Evolutionary conservation across 139 green algal genomes (phyloP).

Genomic region (Tetraselmis chui): DNA sequence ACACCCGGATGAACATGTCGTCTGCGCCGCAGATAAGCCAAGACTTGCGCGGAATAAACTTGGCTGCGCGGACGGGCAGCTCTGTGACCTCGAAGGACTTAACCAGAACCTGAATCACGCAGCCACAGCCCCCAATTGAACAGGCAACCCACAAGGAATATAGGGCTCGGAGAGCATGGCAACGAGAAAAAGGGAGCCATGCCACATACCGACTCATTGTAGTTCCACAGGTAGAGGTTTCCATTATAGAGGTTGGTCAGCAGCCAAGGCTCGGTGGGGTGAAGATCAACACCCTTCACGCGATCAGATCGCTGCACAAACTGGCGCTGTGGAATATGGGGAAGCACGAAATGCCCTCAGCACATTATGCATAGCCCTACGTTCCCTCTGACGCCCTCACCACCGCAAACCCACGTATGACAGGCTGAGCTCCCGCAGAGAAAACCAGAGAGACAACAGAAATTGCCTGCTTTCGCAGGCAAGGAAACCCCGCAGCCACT

Average conservation of each 20-base stretch:
- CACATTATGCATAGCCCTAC: neutral
- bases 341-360: neutral
- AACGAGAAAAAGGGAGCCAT: neutral
- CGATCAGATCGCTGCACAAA: conserved; percentile 93
- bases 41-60: conserved; percentile 96
- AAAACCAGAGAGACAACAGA: neutral
- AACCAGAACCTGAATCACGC: conserved; percentile 69
- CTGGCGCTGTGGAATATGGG: conserved; percentile 50
- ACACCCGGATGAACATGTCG: conserved; percentile 97
- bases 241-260: conserved; percentile 96
- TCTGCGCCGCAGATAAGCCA: conserved; percentile 92
- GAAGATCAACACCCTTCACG: conserved; percentile 96
- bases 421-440: too few relatives aligned
- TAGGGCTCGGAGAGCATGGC: neutral
- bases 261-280: conserved; percentile 97
- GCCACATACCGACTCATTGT: conserved; percentile 50
- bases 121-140: neutral
- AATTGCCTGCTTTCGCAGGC: too few relatives aligned
- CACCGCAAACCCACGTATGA: neutral
- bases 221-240: conserved; percentile 96
- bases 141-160: neutral
- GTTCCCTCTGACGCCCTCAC: neutral
- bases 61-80: conserved; percentile 88
- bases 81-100: conserved; percentile 98
- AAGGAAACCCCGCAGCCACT: neutral